A percentile compares a stretch with the other conserved stretches of the same genome.
Conservation (phyloP, 2,329 filamentous ascomycete species). For the Neofusicoccum ribis region DNA sequence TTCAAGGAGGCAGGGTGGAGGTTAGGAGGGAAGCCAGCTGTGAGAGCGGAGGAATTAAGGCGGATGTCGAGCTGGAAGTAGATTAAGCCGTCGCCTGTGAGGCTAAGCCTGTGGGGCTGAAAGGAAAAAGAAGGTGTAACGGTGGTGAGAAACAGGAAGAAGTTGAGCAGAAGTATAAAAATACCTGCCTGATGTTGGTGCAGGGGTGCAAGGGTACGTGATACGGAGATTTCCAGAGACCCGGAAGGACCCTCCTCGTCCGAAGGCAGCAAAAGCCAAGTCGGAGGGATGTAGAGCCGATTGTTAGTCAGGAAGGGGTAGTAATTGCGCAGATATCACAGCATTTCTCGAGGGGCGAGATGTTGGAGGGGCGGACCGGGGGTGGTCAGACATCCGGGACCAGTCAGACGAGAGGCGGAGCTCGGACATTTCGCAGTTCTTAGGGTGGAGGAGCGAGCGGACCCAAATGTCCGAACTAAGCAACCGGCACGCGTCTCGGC, state of each 20-base stretch:
- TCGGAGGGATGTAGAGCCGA: conserved; percentile 3
- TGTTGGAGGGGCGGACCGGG: background rate
- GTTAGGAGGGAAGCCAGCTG: background rate
- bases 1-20: background rate
- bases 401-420: background rate
- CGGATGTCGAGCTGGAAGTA: too few relatives aligned
- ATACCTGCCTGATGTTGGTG: background rate
- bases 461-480: background rate
- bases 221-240: background rate
- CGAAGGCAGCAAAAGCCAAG: background rate
- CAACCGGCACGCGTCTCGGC: background rate
- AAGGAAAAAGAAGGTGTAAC: background rate
- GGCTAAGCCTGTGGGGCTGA: background rate
- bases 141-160: background rate
- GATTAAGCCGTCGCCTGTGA: background rate
- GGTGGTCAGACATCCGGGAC: background rate
- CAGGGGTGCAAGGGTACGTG: background rate
- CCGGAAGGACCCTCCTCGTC: background rate
- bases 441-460: too few relatives aligned
- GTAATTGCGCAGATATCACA: background rate
- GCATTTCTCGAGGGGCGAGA: background rate
- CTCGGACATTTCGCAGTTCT: background rate
- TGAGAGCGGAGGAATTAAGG: background rate
- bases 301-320: background rate
- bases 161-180: background rate